Evolutionary conservation across 768 basidiomycete genomes (phyloP), one percentile per base, ranked within the genome.

Genomic region (Amanita inopinata): DNA sequence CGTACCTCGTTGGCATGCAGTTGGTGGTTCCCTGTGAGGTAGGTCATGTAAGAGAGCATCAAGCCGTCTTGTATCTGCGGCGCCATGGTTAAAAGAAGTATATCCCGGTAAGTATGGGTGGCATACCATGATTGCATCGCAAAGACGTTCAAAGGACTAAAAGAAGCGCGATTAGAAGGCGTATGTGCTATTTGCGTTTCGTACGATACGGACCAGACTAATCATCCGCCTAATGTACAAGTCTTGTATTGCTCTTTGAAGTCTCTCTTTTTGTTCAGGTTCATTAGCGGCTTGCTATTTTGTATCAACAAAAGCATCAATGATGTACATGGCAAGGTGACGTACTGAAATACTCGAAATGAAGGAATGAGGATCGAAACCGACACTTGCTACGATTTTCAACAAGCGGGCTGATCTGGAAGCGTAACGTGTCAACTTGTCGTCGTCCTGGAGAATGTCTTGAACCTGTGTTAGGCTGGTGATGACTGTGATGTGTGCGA

Each of bases 101-200:
- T 17, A 6, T 18, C n/a, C 9, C 2, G 8, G 15, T 3, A 31
- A 17, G 30, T 9, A 32, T 20, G 20, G 5, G 41, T 11, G 27
- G 14, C n/a, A 7, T 20, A 44, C 43, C 43, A 44, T 44, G 4
- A 44, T 44, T 2, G 28, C 35, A 19, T 44, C 43, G 17, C 43
- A 44, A 7, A 44, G 18, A 12, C 43, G 33, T 30, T 44, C 43
- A 5, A 36, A 44, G 35, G 31, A 44, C 43, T 44, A 34, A 4
- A 3, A 28, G 27, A 17, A 14, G 28, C 33, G 33, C 14, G 35
- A 20, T 5, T 5, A 17, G 22, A 22, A 4, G 0, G 4, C 15
- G 14, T 8, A 2, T 15, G 6, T 25, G 8, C 5, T 10, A 20
- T 22, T 23, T 11, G 18, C 3, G 35, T 37, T 14, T 7, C n/a